Evolutionary conservation across 169 alveolate species (phyloP), one percentile per base, ranked within the genome.

Genomic region (Eimeria acervulina): DNA sequence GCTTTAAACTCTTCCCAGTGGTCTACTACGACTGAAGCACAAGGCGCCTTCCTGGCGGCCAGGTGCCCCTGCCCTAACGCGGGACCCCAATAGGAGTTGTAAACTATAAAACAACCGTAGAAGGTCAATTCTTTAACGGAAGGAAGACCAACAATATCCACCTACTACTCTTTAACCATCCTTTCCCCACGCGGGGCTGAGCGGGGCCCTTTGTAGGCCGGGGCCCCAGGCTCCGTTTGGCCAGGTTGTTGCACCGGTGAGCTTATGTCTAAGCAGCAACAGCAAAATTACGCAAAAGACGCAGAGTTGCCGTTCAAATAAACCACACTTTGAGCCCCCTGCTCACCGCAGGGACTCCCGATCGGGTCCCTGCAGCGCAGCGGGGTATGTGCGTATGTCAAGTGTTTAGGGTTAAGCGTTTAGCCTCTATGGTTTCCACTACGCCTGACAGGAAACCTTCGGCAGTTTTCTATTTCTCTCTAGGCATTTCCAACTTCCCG

Each of bases 161-260:
- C 0, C 31, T 1, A 0, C 40, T 0, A 68, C 44, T 26, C 26
- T 26, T 12, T 7, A 31, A 68, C 78, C 19, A 31, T 42, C 40
- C 1, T 74, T 61, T 33, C 85, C 85, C 85, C 85, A 74, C 85
- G 21, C 6, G 85, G 55, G 85, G 85, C 85, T 42, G 38, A 40
- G 61, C 44, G 78, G 85, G 85, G 85, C 85, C 85, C 85, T 23
- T 36, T 1, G 17, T 19, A 1, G 85, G 26, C 74, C 36, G 33
- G 84, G 52, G 36, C 84, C 84, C 84, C 55, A 1, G 51, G 52
- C n/a, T 12, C 33, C 52, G 1, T 1, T 52, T 15, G 3, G 74
- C 1, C 13, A n/a, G 31, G 74, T 21, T 63, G 33, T 7, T 63
- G 33, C 33, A n/a, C 15, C 74, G 8, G 74, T 36, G 13, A 63